phyloP scores from a whole-genome alignment of 306 rosid genomes.

The Glycine tomentella region DNA sequence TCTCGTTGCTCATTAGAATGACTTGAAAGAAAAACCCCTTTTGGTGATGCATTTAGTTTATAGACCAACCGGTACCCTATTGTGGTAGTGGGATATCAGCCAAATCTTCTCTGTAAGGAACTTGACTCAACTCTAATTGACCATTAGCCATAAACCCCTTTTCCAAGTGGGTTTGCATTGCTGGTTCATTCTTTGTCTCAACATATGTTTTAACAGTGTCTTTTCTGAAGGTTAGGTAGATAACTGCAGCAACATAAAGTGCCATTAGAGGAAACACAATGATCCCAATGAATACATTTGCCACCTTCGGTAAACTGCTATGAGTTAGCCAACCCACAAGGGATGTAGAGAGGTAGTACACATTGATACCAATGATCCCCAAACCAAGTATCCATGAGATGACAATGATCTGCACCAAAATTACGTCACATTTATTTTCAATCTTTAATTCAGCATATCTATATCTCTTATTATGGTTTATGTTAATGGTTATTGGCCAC shows the following conservation, averaged over 20 bases:
- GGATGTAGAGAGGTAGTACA: constrained; percentile 78
- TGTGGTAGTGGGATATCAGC: constrained; percentile 61
- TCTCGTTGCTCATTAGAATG: not conserved
- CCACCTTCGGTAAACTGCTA: constrained; percentile 66
- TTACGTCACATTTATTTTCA: constrained; percentile 15
- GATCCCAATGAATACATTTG: constrained; percentile 71
- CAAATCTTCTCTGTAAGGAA: constrained; percentile 75
- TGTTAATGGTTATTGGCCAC: too few relatives aligned
- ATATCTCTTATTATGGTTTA: too few relatives aligned
- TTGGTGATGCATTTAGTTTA: not conserved
- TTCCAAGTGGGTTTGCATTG: constrained; percentile 63
- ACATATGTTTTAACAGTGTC: constrained; percentile 64
- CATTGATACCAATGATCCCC: constrained; percentile 76
- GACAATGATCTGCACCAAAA: constrained; percentile 62
- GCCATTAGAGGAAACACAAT: constrained; percentile 85
- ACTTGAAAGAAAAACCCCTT: not conserved
- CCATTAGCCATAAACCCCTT: constrained; percentile 48
- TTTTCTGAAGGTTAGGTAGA: constrained; percentile 74
- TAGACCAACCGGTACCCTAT: constrained; percentile 8
- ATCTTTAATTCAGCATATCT: not conserved
- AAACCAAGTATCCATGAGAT: constrained; percentile 78
- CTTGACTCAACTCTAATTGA: constrained; percentile 38
- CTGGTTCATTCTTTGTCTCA: constrained; percentile 54
- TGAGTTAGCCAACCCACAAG: constrained; percentile 83
- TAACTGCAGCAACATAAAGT: constrained; percentile 57